Evolutionary conservation across 1,284 basidiomycete species (phyloP), one percentile per base, ranked within the genome.

Genomic region (Papiliotrema nemorosa): DNA sequence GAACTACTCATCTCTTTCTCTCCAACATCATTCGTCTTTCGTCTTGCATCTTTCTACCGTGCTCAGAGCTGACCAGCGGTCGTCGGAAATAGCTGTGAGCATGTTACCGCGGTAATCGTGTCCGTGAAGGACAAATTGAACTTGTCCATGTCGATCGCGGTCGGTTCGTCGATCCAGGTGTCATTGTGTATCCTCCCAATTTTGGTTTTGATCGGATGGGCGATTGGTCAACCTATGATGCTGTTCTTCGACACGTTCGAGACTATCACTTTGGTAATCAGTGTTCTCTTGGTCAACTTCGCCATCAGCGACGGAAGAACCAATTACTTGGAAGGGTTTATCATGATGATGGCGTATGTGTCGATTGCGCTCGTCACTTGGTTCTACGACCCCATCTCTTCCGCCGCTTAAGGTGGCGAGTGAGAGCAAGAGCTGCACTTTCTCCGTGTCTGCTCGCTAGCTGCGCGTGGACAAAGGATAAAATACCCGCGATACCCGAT

Each of bases 101-200:
- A 90, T 66, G 83, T 85, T 39, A 90, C 89, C 3, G 87, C 88
- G 26, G 86, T 92, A 54, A 86, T 84, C 3, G 88, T 90, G 7
- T 88, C 89, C 0, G 82, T 88, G 54, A 88, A 90, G 74, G 75
- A 75, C 58, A 76, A 76, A 48, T 64, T 76, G 40, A 73, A 76
- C 54, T 63, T 77, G 7, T 65, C 66, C 62, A 76, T 90, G 43
- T 82, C 84, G 49, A 87, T 90, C 47, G 89, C 90, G 12, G 86
- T 90, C 35, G 88, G 88, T 21, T 88, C 87, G 4, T 87, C 85
- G 59, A 88, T 94, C 56, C 91, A 96, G 84, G 89, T 90, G 51
- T 85, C 88, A 0, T 79, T 92, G 38, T 86, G 91, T 67, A 84
- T 90, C 53, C 82, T 90, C 60, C 88, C 88, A 70, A 84, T 84